Conservation (phyloP, 2,329 filamentous ascomycete species). For the Chaetomium globosum region DNA sequence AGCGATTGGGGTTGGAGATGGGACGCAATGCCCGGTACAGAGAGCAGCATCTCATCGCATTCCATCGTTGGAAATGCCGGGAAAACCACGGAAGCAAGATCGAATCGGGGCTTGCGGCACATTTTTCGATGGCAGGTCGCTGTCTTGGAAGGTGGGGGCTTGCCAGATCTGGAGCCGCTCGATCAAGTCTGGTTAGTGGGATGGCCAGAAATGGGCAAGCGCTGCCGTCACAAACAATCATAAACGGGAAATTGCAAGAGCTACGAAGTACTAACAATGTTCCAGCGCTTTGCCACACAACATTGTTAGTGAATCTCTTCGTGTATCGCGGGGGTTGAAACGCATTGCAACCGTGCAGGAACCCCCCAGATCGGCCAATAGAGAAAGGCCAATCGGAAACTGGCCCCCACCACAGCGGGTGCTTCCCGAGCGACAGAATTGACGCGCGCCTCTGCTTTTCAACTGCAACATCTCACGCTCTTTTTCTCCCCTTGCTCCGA, state of each 20-base stretch:
- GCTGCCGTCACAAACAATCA: not conserved
- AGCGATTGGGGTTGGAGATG: not conserved
- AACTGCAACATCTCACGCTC: not conserved
- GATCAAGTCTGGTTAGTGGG: not conserved
- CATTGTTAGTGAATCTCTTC: not conserved
- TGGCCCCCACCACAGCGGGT: constrained; percentile 11
- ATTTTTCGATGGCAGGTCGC: not conserved
- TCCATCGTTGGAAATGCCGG: not conserved
- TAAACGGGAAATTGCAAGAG: not conserved
- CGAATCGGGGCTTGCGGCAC: not conserved
- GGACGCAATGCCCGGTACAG: not conserved
- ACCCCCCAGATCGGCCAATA: constrained; percentile 17
- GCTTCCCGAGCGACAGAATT: constrained; percentile 21
- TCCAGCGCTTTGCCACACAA: not conserved
- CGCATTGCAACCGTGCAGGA: not conserved
- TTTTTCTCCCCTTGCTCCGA: not conserved
- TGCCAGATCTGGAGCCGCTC: not conserved
- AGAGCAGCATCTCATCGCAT: no score
- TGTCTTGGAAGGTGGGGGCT: not conserved
- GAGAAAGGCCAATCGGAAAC: not conserved
- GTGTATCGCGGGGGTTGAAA: not conserved
- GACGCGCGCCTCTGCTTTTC: constrained; percentile 34
- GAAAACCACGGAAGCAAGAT: not conserved
- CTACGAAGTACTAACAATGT: not conserved
- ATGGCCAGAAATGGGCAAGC: not conserved